phyloP scores from a whole-genome alignment of 441 rosid species.

The Pelargonium citronellum region DNA sequence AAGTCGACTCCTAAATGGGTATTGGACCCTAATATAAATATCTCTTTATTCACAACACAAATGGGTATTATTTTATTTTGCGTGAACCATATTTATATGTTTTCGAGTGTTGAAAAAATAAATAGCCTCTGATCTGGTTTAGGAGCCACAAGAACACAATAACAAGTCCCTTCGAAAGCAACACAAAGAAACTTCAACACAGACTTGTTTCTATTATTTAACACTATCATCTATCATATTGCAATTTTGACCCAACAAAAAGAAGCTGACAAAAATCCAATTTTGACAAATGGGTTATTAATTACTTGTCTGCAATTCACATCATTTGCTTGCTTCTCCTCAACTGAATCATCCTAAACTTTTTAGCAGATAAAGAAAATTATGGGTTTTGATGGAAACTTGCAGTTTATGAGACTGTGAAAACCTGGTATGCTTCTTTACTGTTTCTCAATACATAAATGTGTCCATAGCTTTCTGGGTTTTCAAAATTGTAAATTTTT shows the following conservation, averaged over 20 bases:
- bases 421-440: background rate
- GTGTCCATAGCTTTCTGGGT: slow-evolving; percentile 5
- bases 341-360: background rate
- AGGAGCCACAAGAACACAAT: background rate
- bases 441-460: background rate
- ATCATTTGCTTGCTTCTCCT: background rate
- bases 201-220: background rate
- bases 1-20: too few species aligned
- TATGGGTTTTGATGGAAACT: background rate
- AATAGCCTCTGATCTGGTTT: background rate
- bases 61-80: too few species aligned
- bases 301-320: background rate
- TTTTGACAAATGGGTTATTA: slow-evolving; percentile 1
- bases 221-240: background rate
- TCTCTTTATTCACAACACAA: too few species aligned
- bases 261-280: background rate
- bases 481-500: slow-evolving; percentile 1
- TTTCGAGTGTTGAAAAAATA: too few species aligned
- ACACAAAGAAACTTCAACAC: background rate
- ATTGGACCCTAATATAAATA: too few species aligned
- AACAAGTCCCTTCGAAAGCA: background rate
- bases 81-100: too few species aligned
- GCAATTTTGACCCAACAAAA: slow-evolving; percentile 2
- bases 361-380: background rate
- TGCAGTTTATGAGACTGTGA: background rate